Evolutionary conservation across 331 rosid genomes (phyloP), one percentile per base, ranked within the genome.

Genomic region (Telfairia occidentalis): DNA sequence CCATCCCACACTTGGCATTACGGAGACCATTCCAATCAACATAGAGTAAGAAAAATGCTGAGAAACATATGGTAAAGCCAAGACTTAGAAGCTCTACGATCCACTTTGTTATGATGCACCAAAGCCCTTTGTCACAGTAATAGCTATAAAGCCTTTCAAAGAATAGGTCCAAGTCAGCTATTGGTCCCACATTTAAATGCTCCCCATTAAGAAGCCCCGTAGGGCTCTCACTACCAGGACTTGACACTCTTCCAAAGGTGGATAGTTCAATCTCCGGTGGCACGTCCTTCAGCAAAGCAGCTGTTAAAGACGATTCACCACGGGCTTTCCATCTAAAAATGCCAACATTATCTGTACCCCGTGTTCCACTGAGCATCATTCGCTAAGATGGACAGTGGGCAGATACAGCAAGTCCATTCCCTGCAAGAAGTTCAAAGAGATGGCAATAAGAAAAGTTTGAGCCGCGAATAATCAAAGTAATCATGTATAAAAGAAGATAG

Each of bases 1-100:
- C 87, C 92, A 91, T 91, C 82, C 98, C 97, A 87, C 98, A 94
- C 81, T 91, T 91, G 1, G 96, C 96, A 84, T 90, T 91, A 35
- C 92, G 89, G 53, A 94, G 97, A 64, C 97, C 96, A 83, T 89
- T 86, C 98, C 98, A 94, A 80, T 94, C 98, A 80, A 94, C 92
- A 65, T 55, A 85, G 38, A 94, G 74, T 75, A 88, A 89, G 85
- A 91, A 90, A 74, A 94, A 91, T 75, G 93, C 98, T 3, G 97
- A 91, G 86, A 90, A 90, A 60, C 92, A 88, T 74, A 94, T 91
- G 60, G 90, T 88, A 82, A 94, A 94, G 9, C 96, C 96, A 55
- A 91, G 84, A 85, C 96, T 90, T 34, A 91, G 78, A 83, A 94
- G 96, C 85, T 94, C 98, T 57, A 90, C 92, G 74, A 91, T 83